A percentile compares a stretch with the other conserved stretches of the same genome.
Conservation (phyloP, 345 rosid species). For the Pistacia vera region DNA sequence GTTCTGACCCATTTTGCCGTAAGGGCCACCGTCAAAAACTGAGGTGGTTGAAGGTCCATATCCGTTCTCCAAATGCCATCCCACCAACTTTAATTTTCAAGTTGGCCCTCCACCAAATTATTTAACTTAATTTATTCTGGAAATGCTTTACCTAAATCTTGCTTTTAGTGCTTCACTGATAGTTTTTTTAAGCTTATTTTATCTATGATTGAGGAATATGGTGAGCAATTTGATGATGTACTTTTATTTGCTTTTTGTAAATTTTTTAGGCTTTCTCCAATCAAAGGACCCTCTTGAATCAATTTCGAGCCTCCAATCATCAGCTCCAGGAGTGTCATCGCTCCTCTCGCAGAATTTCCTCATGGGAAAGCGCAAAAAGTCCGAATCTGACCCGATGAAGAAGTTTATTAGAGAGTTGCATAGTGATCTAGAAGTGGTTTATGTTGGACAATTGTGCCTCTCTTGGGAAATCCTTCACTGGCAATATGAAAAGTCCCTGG, state of each 20-base stretch:
- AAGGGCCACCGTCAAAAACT: not conserved
- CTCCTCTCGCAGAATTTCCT: slow-evolving; percentile 54
- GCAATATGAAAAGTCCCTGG: slow-evolving; percentile 81
- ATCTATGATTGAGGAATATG: slow-evolving; percentile 8
- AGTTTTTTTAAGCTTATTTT: not conserved
- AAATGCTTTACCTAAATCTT: slow-evolving; percentile 46
- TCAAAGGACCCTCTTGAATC: slow-evolving; percentile 64
- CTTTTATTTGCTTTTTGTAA: not conserved
- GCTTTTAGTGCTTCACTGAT: not conserved
- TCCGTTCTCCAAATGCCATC: slow-evolving; percentile 14
- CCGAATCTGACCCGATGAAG: slow-evolving; percentile 52
- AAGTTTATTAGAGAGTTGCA: slow-evolving; percentile 64
- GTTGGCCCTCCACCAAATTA: slow-evolving; percentile 27
- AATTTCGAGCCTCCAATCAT: slow-evolving; percentile 38
- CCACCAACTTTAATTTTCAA: slow-evolving; percentile 28
- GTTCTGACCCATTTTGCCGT: slow-evolving; percentile 2
- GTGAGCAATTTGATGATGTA: slow-evolving; percentile 7
- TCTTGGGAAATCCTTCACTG: slow-evolving; percentile 98
- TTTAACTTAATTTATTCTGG: slow-evolving; percentile 33
- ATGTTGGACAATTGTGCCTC: slow-evolving; percentile 97
- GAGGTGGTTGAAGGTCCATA: not conserved
- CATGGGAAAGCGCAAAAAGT: slow-evolving; percentile 48
- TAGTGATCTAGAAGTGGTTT: slow-evolving; percentile 73
- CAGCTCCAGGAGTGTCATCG: slow-evolving; percentile 39
- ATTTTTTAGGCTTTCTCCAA: slow-evolving; percentile 61